These are phyloP conservation scores for Datura wrightii DNA, from an alignment of 257 asterid species.

Conservation along the genomic window DNA sequence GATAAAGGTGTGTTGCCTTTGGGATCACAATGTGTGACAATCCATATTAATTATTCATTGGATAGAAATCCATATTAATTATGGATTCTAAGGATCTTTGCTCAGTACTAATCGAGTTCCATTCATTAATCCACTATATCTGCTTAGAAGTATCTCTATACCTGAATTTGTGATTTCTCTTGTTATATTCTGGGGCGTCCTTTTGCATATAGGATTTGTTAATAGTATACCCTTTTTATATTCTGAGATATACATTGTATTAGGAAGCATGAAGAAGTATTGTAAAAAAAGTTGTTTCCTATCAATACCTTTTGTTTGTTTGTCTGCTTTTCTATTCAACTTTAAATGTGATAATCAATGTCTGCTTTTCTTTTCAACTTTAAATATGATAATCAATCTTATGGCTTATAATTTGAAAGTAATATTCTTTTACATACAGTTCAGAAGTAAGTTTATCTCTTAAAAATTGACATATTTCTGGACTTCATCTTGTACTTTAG, in stretches of 20 bases:
- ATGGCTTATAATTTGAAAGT: background rate
- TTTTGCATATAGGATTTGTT: background rate
- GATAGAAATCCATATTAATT: background rate
- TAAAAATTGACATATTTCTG: background rate
- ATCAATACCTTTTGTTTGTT: background rate
- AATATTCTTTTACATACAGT: background rate
- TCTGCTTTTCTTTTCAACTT: background rate
- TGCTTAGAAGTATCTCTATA: background rate
- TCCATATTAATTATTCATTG: background rate
- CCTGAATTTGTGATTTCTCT: slow-evolving; percentile 15
- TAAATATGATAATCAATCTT: background rate
- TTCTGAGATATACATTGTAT: background rate
- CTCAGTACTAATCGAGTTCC: background rate
- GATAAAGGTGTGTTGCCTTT: background rate
- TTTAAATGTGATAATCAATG: background rate
- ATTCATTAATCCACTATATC: background rate
- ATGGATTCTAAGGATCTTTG: background rate
- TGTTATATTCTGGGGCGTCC: background rate
- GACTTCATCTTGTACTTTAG: background rate
- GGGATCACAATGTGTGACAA: background rate
- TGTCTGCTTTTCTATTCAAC: background rate
- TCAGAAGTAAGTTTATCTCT: background rate
- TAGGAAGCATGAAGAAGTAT: background rate
- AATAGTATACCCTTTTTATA: background rate
- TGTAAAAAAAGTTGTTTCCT: background rate